Conservation (phyloP, 108 stramenopile genomes). For the Stephanodiscus triporus region DNA sequence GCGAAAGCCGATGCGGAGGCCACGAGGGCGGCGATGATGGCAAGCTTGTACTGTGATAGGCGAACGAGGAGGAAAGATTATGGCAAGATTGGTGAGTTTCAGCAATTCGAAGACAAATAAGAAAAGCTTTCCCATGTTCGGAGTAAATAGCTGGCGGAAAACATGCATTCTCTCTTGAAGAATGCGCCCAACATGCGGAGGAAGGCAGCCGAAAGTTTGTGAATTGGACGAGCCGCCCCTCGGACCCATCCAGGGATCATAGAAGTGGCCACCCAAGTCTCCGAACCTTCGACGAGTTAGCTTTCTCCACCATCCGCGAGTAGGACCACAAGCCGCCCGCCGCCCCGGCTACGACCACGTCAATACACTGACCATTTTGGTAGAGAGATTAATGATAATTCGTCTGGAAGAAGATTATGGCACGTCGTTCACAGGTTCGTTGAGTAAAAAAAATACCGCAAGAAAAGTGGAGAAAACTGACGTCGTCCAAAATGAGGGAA, state of each 20-base stretch:
- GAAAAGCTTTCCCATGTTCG: too few species aligned
- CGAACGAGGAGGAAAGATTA: background rate
- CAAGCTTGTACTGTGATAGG: slow-evolving; percentile 44
- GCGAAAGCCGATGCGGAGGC: slow-evolving; percentile 65
- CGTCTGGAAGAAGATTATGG: too few species aligned
- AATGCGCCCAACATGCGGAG: too few species aligned
- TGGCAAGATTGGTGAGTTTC: too few species aligned
- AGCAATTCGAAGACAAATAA: too few species aligned
- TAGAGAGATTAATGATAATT: too few species aligned
- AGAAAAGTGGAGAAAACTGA: too few species aligned
- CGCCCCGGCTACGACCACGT: background rate
- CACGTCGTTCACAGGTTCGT: too few species aligned
- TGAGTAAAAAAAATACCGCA: background rate
- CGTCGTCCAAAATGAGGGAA: too few species aligned
- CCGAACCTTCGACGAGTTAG: background rate
- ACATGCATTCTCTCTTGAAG: too few species aligned
- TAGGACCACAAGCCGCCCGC: background rate
- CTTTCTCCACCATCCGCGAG: background rate
- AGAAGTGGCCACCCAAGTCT: background rate
- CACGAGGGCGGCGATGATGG: slow-evolving; percentile 57
- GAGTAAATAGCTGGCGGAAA: too few species aligned
- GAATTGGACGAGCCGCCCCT: background rate
- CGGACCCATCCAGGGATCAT: background rate
- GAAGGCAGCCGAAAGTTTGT: too few species aligned
- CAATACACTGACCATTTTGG: background rate